Evolutionary conservation across 1,139 yeast species (phyloP), one percentile per base, ranked within the genome.

Genomic region (Geotrichum phurueaensis): DNA sequence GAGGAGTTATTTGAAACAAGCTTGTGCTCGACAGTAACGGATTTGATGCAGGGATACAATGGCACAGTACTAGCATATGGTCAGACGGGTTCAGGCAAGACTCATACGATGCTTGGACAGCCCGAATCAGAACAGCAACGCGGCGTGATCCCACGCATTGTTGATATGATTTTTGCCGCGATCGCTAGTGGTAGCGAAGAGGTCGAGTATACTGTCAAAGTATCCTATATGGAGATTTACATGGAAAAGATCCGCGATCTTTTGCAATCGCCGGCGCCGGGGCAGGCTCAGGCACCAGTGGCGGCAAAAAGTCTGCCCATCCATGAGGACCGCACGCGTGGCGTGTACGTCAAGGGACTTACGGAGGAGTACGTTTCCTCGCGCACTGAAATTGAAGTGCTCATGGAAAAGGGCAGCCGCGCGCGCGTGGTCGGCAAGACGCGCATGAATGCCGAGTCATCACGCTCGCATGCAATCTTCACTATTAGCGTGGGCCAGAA

Each of bases 61-160:
- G 94, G 95, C 23, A 85, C 96, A 0, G 86, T 91, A 0, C 75
- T 90, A 54, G 92, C 96, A 1, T 91, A 89, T 72, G 97, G 97
- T 5, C 96, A 89, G 70, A 86, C 96, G 0, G 95, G 96, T 0
- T 82, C 95, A 0, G 97, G 97, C 2, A 90, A 90, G 70, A 84
- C 96, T 0, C 84, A 83, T 69, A 87, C 96, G 1, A 87, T 91
- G 95, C 82, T 88, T 81, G 97, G 96, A 0, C 71, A 78, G 22
- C n/a, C 39, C n/a, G 85, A 85, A 10, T 33, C 39, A 9, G 45
- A 51, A 23, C 23, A 51, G 15, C 18, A 51, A n/a, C 51, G 23
- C 25, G 97, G 97, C 2, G 79, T 87, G 31, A 84, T 88, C 20
- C 96, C 96, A 0, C 77, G 96, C 50, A 84, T 89, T 18, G 81